phyloP scores from a whole-genome alignment of 805 yeast species.

The Saccharomycopsis microspora region DNA sequence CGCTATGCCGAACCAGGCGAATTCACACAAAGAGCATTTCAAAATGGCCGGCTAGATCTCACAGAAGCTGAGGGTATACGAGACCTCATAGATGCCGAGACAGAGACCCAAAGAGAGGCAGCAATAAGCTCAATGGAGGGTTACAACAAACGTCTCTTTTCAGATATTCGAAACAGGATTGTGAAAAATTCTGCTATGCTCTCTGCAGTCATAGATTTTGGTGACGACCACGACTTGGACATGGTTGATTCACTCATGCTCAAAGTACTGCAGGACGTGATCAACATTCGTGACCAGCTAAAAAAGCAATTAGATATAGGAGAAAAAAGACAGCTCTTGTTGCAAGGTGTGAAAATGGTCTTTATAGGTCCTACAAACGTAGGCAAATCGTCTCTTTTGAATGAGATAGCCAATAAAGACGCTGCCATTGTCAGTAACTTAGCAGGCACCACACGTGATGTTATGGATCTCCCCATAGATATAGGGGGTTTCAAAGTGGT shows the following conservation, averaged over 20 bases:
- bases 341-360: constrained; percentile 62
- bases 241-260: constrained; percentile 40
- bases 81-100: constrained; percentile 86
- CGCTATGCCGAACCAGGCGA: constrained; percentile 91
- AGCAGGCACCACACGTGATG: constrained; percentile 92
- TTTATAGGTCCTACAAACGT: constrained; percentile 92
- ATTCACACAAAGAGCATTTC: constrained; percentile 77
- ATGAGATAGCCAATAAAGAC: constrained; percentile 63
- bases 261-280: constrained; percentile 35
- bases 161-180: constrained; percentile 55
- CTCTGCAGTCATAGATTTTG: constrained; percentile 88
- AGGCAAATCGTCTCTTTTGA: constrained; percentile 84
- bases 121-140: constrained; percentile 72
- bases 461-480: constrained; percentile 71
- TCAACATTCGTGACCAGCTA: constrained; percentile 32
- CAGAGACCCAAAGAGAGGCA: constrained; percentile 74
- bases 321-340: constrained; percentile 47
- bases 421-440: constrained; percentile 84
- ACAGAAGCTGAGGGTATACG: constrained; percentile 87
- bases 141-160: constrained; percentile 40
- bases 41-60: constrained; percentile 72
- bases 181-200: constrained; percentile 59
- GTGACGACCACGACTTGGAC: constrained; percentile 83
- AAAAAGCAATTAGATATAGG: constrained; percentile 34
- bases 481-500: constrained; percentile 76